phyloP scores from a whole-genome alignment of 176 grass and related monocot species.

The Musa itinerans region DNA sequence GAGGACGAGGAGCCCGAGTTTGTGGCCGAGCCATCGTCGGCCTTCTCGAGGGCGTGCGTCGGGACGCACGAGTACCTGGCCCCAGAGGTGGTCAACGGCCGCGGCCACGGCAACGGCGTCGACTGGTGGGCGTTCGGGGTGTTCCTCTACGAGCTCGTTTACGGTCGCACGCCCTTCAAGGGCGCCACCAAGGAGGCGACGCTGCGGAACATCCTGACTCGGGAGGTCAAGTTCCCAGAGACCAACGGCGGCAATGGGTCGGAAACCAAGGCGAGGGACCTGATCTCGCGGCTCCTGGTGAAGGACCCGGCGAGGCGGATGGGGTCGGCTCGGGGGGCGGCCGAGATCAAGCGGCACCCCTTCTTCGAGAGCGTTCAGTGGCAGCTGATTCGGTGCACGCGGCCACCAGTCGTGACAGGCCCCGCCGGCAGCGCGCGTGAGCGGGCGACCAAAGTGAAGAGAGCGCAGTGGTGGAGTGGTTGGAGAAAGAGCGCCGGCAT shows the following conservation, averaged over 20 bases:
- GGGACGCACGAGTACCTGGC: slow-evolving; percentile 10
- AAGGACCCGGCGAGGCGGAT: background rate
- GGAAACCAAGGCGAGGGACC: background rate
- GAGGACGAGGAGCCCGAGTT: background rate
- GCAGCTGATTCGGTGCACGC: background rate
- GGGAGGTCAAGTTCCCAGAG: slow-evolving; percentile 4
- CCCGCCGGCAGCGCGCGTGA: background rate
- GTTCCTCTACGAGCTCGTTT: slow-evolving; percentile 13
- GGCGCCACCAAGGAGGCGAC: slow-evolving; percentile 3
- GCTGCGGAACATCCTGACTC: slow-evolving; percentile 1
- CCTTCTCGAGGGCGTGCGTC: slow-evolving; percentile 3
- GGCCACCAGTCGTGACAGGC: background rate
- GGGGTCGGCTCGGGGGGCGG: background rate
- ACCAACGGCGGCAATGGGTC: background rate
- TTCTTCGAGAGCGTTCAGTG: slow-evolving; percentile 4
- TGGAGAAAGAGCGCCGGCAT: background rate
- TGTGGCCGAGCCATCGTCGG: background rate
- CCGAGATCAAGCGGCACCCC: slow-evolving; percentile 7
- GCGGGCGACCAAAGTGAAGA: background rate
- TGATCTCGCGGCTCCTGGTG: background rate
- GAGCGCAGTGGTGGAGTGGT: slow-evolving; percentile 1
- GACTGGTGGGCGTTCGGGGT: slow-evolving; percentile 23
- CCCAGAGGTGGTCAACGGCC: slow-evolving; percentile 7
- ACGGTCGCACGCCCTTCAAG: slow-evolving; percentile 10
- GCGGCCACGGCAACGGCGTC: slow-evolving; percentile 9